phyloP scores from a whole-genome alignment of 169 alveolate species.

The Cryptosporidium meleagridis region DNA sequence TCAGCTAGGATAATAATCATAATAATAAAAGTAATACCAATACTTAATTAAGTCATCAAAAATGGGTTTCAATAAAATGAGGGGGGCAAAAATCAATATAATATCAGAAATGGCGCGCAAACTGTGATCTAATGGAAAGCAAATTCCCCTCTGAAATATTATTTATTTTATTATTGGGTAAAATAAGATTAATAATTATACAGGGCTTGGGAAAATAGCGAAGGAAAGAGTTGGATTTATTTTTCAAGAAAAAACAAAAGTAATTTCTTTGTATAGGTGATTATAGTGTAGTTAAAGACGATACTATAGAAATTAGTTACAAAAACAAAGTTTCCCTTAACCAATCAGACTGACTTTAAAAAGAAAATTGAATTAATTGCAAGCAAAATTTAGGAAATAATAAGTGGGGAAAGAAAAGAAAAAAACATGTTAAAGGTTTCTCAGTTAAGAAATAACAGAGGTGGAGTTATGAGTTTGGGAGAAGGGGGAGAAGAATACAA shows the following conservation, averaged over 20 bases:
- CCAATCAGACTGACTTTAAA: too few relatives aligned
- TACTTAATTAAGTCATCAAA: neutral
- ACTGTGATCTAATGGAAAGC: neutral
- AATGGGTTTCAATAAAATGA: neutral
- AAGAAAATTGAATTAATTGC: neutral
- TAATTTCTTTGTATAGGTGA: too few relatives aligned
- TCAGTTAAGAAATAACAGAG: neutral
- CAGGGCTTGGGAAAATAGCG: neutral
- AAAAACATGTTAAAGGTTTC: constrained; percentile 3
- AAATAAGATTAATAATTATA: too few relatives aligned
- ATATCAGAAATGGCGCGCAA: neutral
- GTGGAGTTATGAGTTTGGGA: neutral
- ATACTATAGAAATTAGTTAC: neutral
- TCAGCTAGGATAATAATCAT: too few relatives aligned
- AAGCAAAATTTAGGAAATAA: neutral
- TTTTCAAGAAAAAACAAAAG: neutral
- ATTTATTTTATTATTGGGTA: neutral
- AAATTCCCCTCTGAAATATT: neutral
- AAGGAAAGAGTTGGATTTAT: neutral
- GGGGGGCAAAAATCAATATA: neutral
- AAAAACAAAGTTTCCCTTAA: too few relatives aligned
- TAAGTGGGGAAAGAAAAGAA: neutral
- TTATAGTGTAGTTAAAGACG: neutral
- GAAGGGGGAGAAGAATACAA: neutral
- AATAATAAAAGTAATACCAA: too few relatives aligned